Evolutionary conservation across 495 filamentous ascomycete genomes (phyloP).

Genomic region (Choiromyces venosus): DNA sequence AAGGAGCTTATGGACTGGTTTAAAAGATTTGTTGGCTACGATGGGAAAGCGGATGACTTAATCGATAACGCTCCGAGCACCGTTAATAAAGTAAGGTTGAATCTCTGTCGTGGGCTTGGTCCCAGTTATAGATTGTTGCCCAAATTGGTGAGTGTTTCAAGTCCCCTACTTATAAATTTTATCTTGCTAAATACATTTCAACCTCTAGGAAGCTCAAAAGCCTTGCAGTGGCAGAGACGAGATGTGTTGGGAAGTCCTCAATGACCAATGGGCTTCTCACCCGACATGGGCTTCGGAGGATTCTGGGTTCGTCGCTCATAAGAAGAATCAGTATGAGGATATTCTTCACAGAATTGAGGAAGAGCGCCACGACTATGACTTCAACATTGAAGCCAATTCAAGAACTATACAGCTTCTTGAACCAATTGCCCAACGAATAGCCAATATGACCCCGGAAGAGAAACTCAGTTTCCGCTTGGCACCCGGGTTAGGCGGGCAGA

Average conservation of each 20-base stretch:
- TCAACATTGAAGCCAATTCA: slow-evolving; percentile 87
- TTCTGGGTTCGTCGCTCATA: slow-evolving; percentile 93
- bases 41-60: slow-evolving; percentile 63
- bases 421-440: slow-evolving; percentile 83
- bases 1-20: slow-evolving; percentile 80
- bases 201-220: slow-evolving; percentile 64
- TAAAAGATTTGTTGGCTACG: slow-evolving; percentile 67
- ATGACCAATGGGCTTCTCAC: slow-evolving; percentile 97
- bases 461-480: slow-evolving; percentile 68
- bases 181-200: slow-evolving; percentile 10
- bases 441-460: slow-evolving; percentile 65
- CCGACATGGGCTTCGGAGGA: slow-evolving; percentile 99
- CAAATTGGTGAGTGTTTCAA: slow-evolving; percentile 54
- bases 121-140: slow-evolving; percentile 93
- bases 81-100: slow-evolving; percentile 73
- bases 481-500: slow-evolving; percentile 80
- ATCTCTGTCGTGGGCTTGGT: slow-evolving; percentile 85
- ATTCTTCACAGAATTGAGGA: slow-evolving; percentile 93
- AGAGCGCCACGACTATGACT: slow-evolving; percentile 97
- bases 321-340: slow-evolving; percentile 93
- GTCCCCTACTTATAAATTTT: slow-evolving; percentile 6
- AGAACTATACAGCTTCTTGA: slow-evolving; percentile 93
- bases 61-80: slow-evolving; percentile 71
- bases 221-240: slow-evolving; percentile 89
- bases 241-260: slow-evolving; percentile 82